Evolutionary conservation across 2,329 filamentous ascomycete species (phyloP).

Genomic region (Plectosphaerella sp.): DNA sequence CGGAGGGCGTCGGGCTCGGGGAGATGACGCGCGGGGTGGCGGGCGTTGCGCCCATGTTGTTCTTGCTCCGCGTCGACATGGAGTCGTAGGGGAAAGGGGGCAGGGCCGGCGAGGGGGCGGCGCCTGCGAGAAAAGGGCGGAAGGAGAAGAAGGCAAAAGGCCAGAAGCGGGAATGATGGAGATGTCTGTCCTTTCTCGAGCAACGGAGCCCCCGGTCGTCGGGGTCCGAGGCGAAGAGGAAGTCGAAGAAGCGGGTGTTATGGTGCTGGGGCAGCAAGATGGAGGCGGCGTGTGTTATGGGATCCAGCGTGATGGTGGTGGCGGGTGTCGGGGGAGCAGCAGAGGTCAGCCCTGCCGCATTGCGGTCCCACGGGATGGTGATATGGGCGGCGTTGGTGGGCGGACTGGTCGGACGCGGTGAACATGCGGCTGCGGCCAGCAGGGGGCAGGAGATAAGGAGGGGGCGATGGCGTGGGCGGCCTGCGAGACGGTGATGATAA

Average conservation of each 20-base stretch:
- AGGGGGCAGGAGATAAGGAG: conserved; percentile 9
- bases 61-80: conserved; percentile 48
- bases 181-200: conserved; percentile 48
- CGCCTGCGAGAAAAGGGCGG: conserved; percentile 49
- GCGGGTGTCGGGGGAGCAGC: conserved; percentile 37
- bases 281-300: conserved; percentile 37
- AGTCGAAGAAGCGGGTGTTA: conserved; percentile 16
- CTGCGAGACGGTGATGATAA: too few relatives aligned
- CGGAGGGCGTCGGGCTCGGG: conserved; percentile 73
- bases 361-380: conserved; percentile 22
- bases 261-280: conserved; percentile 25
- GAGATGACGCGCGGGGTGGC: conserved; percentile 84
- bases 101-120: conserved; percentile 50
- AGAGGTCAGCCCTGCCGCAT: conserved; percentile 58
- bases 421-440: conserved; percentile 9
- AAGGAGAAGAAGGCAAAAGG: conserved; percentile 43
- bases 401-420: not conserved
- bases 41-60: conserved; percentile 68
- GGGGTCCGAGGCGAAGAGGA: conserved; percentile 13
- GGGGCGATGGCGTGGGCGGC: not conserved
- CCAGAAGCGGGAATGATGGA: conserved; percentile 41
- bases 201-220: conserved; percentile 21
- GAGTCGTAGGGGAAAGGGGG: conserved; percentile 50
- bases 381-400: conserved; percentile 10
- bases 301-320: conserved; percentile 55